Percentiles rank a stretch among this genome's conserved stretches.
Conservation (phyloP, 106 monocot species). For the Dactylorhiza incarnata region DNA sequence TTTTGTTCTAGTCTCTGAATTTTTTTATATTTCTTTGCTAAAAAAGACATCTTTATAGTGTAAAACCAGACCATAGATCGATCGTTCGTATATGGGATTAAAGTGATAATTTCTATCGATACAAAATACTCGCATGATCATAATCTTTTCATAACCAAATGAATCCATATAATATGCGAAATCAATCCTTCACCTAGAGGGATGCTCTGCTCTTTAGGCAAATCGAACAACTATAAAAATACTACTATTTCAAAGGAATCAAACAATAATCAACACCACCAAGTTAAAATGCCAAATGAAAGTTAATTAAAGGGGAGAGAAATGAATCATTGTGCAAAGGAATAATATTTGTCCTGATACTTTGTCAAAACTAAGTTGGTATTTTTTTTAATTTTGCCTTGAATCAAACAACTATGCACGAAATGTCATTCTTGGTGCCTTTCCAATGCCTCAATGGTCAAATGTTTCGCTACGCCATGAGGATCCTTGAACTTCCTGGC, state of each 20-base stretch:
- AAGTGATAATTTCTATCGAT: background rate
- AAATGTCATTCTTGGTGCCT: conserved; percentile 71
- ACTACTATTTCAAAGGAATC: no score
- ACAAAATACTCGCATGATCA: background rate
- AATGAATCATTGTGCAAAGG: background rate
- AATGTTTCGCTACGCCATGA: conserved; percentile 44
- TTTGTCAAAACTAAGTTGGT: no score
- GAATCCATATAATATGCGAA: background rate
- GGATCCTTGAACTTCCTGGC: conserved; percentile 48
- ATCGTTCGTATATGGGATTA: background rate
- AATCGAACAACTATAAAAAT: background rate
- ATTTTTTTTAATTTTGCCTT: no score
- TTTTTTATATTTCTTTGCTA: no score
- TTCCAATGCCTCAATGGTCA: conserved; percentile 44
- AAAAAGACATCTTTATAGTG: no score
- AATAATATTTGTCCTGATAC: background rate
- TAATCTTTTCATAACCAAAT: background rate
- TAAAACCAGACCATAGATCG: no score
- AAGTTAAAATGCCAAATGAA: conserved; percentile 1
- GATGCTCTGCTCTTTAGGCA: background rate
- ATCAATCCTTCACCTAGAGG: background rate
- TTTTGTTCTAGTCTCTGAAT: no score
- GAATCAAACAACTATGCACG: conserved; percentile 66
- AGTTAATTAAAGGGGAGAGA: background rate
- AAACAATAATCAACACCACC: no score